Conservation (phyloP, 768 basidiomycete species). For the Lentinula raphanica region DNA sequence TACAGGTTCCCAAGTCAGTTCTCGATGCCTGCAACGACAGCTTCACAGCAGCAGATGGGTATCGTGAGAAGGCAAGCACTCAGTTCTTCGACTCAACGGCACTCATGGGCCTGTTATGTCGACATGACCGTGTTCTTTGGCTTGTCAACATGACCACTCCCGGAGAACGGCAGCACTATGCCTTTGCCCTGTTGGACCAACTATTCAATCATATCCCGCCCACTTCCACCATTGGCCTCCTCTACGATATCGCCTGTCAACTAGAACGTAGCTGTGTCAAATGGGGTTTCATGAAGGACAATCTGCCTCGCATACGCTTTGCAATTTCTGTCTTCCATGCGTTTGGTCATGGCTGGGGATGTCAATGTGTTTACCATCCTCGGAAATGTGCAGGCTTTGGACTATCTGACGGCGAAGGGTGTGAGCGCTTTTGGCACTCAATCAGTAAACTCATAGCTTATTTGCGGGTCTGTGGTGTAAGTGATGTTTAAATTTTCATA, state of each 20-base stretch:
- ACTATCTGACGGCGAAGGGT: slow-evolving; percentile 22
- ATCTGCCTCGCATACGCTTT: slow-evolving; percentile 21
- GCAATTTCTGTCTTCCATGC: slow-evolving; percentile 32
- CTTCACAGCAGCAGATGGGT: slow-evolving; percentile 26
- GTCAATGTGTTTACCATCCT: slow-evolving; percentile 32
- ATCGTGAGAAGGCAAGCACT: slow-evolving; percentile 22
- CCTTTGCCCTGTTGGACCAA: slow-evolving; percentile 22
- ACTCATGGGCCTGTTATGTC: slow-evolving; percentile 32
- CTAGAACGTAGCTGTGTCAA: slow-evolving; percentile 22
- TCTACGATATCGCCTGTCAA: slow-evolving; percentile 36
- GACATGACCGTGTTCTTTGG: slow-evolving; percentile 29
- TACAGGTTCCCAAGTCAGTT: slow-evolving; percentile 22
- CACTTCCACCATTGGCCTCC: slow-evolving; percentile 15
- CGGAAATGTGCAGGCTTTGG: slow-evolving; percentile 20
- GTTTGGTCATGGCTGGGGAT: slow-evolving; percentile 35
- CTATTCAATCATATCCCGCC: slow-evolving; percentile 28
- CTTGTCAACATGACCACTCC: slow-evolving; percentile 30
- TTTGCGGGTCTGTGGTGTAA: slow-evolving; percentile 16
- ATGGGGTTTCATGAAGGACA: slow-evolving; percentile 20
- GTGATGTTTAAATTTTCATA: not conserved
- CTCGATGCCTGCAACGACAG: slow-evolving; percentile 28
- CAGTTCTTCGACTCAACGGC: slow-evolving; percentile 30
- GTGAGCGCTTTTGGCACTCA: slow-evolving; percentile 21
- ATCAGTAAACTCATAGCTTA: slow-evolving; percentile 16
- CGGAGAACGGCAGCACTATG: slow-evolving; percentile 30